phyloP scores from a whole-genome alignment of 2,329 filamentous ascomycete genomes.

The Lachnellula arida region DNA sequence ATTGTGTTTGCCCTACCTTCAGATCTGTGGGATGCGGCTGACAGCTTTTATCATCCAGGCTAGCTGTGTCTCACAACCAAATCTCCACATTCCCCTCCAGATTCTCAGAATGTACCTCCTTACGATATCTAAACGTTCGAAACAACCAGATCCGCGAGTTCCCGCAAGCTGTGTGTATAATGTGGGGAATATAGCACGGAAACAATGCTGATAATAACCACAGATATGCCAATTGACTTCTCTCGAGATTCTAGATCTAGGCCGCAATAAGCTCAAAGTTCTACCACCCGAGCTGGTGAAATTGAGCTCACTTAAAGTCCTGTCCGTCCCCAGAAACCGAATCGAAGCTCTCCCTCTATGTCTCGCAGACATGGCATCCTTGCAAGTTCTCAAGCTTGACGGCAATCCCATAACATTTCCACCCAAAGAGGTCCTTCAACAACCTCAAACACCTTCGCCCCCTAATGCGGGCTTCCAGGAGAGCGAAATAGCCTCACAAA shows the following conservation, averaged over 20 bases:
- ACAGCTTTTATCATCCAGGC: slow-evolving; percentile 41
- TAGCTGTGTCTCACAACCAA: slow-evolving; percentile 78
- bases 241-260: slow-evolving; percentile 88
- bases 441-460: slow-evolving; percentile 51
- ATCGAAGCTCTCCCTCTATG: slow-evolving; percentile 80
- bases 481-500: slow-evolving; percentile 57
- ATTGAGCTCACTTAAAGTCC: slow-evolving; percentile 79
- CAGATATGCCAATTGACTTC: slow-evolving; percentile 82
- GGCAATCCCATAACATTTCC: slow-evolving; percentile 84
- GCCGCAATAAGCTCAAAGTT: slow-evolving; percentile 74
- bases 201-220: slow-evolving; percentile 11
- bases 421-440: slow-evolving; percentile 63
- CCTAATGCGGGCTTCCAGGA: slow-evolving; percentile 51
- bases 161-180: slow-evolving; percentile 53
- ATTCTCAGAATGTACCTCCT: slow-evolving; percentile 70
- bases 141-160: slow-evolving; percentile 69
- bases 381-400: slow-evolving; percentile 85
- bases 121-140: slow-evolving; percentile 76
- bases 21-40: slow-evolving; percentile 15
- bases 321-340: slow-evolving; percentile 82
- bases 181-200: background rate
- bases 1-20: slow-evolving; percentile 10
- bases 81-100: slow-evolving; percentile 64
- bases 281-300: slow-evolving; percentile 77
- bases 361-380: slow-evolving; percentile 81